phyloP scores from a whole-genome alignment of 495 filamentous ascomycete species.

The Hamigera avellanea region DNA sequence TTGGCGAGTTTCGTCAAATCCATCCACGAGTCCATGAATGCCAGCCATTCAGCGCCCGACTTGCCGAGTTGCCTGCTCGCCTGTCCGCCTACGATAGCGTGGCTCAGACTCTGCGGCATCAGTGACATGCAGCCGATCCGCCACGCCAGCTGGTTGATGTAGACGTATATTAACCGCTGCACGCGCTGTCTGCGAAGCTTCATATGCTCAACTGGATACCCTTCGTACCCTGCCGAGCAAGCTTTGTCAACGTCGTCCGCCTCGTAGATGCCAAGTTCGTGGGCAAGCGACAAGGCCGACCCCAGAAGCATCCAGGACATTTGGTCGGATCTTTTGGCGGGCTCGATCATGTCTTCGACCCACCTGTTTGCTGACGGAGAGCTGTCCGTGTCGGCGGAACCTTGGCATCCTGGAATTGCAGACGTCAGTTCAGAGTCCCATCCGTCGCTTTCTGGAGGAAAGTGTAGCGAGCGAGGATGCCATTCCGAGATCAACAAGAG shows the following conservation, averaged over 20 bases:
- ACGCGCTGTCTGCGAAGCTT: conserved; percentile 31
- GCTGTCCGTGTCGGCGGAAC: conserved; percentile 6
- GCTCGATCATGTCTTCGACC: conserved; percentile 39
- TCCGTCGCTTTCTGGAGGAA: conserved; percentile 39
- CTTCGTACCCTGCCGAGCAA: conserved; percentile 12
- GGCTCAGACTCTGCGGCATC: conserved; percentile 38
- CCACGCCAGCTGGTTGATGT: conserved; percentile 42
- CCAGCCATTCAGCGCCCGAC: conserved; percentile 27
- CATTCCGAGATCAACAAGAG: conserved; percentile 44
- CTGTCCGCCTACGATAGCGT: conserved; percentile 25
- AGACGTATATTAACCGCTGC: conserved; percentile 37
- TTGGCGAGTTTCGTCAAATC: conserved; percentile 42
- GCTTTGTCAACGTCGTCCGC: conserved; percentile 19
- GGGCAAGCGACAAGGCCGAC: conserved; percentile 36
- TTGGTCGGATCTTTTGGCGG: conserved; percentile 40
- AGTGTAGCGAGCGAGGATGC: conserved; percentile 43
- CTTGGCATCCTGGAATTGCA: conserved; percentile 9
- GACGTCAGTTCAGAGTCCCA: conserved; percentile 34
- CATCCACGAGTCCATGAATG: conserved; percentile 40
- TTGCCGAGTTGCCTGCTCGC: conserved; percentile 17
- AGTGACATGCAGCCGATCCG: conserved; percentile 42
- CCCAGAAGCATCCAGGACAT: conserved; percentile 48
- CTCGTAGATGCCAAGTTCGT: conserved; percentile 41
- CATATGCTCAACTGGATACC: conserved; percentile 23
- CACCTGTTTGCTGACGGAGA: conserved; percentile 21